Percentiles rank a stretch among this genome's conserved stretches.
These are phyloP conservation scores for Neofusicoccum sp. DNA, from an alignment of 2,329 filamentous ascomycete species.

Conservation along the genomic window DNA sequence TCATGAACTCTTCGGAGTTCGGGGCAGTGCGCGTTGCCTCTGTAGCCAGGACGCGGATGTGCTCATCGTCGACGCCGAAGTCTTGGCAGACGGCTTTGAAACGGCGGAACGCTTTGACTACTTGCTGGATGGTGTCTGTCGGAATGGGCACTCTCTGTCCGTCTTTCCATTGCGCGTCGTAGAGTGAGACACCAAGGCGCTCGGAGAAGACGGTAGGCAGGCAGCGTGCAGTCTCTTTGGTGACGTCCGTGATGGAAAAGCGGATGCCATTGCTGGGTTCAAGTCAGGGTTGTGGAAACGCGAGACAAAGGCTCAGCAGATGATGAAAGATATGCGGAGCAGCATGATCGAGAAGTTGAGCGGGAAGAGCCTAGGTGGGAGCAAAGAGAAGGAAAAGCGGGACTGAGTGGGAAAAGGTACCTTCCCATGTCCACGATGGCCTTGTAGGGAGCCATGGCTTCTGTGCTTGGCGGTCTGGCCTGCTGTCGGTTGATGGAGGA, in stretches of 20 bases:
- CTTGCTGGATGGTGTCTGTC: constrained; percentile 62
- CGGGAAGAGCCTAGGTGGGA: background rate
- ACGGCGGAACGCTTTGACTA: constrained; percentile 66
- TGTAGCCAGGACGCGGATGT: constrained; percentile 79
- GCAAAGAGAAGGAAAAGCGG: background rate
- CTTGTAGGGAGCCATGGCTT: constrained; percentile 14
- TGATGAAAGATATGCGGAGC: background rate
- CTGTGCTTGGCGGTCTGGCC: background rate
- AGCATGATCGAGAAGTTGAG: background rate
- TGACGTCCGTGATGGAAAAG: constrained; percentile 85
- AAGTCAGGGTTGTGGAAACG: background rate
- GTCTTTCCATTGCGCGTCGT: constrained; percentile 68
- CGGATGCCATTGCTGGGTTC: constrained; percentile 79
- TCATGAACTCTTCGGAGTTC: constrained; percentile 71
- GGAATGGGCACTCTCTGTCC: constrained; percentile 55
- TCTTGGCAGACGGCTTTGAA: constrained; percentile 73
- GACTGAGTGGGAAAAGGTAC: constrained; percentile 5
- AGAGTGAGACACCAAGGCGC: constrained; percentile 80
- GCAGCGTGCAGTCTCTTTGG: constrained; percentile 69
- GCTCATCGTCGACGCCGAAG: constrained; percentile 65
- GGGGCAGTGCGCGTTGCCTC: constrained; percentile 82
- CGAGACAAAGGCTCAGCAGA: background rate
- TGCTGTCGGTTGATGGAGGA: too few relatives aligned
- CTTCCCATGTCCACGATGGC: constrained; percentile 27
- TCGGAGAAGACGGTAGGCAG: constrained; percentile 78